phyloP scores from a whole-genome alignment of 768 basidiomycete species.

The Mycena chlorophos region DNA sequence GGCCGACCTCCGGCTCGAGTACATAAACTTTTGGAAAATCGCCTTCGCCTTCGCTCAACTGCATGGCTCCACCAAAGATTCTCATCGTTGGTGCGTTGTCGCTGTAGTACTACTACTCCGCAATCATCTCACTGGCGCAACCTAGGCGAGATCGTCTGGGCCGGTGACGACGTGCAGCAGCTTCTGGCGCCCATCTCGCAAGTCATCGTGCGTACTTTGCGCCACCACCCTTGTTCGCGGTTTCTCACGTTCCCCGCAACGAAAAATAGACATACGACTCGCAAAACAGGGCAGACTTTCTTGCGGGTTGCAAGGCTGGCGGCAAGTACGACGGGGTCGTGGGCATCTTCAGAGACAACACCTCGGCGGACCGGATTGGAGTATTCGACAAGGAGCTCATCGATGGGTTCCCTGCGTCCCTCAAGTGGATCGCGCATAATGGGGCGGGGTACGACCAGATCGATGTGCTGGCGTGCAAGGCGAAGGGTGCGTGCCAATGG shows the following conservation, averaged over 20 bases:
- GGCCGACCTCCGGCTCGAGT: slow-evolving; percentile 2
- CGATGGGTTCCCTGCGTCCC: slow-evolving; percentile 57
- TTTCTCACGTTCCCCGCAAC: slow-evolving; percentile 33
- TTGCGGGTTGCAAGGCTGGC: slow-evolving; percentile 58
- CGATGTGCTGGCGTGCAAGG: slow-evolving; percentile 72
- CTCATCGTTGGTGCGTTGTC: slow-evolving; percentile 30
- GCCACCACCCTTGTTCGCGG: slow-evolving; percentile 15
- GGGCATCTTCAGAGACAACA: slow-evolving; percentile 80
- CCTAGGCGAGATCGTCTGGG: slow-evolving; percentile 76
- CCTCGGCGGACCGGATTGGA: slow-evolving; percentile 64
- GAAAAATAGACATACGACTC: slow-evolving; percentile 52
- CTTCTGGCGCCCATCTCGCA: slow-evolving; percentile 71
- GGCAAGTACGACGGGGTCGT: slow-evolving; percentile 74
- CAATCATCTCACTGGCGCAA: background rate
- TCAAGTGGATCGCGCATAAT: slow-evolving; percentile 90
- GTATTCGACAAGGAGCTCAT: slow-evolving; percentile 78
- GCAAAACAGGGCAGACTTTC: slow-evolving; percentile 64
- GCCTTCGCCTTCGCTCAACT: slow-evolving; percentile 1
- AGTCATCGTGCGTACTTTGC: slow-evolving; percentile 77
- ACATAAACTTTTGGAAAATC: background rate
- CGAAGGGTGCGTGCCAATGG: slow-evolving; percentile 51
- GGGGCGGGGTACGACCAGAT: slow-evolving; percentile 93
- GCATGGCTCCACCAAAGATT: slow-evolving; percentile 30
- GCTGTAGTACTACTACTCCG: background rate
- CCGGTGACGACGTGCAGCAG: slow-evolving; percentile 67